These are phyloP conservation scores for Penicillium paxilli DNA, from an alignment of 495 filamentous ascomycete species.

Conservation along the genomic window DNA sequence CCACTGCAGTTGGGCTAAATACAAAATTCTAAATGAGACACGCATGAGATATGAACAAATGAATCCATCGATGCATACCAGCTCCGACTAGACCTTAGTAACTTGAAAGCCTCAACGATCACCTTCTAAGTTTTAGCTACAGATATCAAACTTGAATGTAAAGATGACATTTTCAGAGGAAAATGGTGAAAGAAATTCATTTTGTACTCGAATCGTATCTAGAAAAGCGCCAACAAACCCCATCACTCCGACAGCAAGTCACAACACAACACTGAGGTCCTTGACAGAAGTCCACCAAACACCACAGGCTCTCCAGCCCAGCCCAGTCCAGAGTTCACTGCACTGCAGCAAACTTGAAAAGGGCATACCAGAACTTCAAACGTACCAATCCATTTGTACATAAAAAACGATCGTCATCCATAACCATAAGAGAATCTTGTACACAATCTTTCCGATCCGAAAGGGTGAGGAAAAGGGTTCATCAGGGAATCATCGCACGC, in stretches of 20 bases:
- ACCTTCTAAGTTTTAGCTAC: too few relatives aligned
- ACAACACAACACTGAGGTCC: neutral
- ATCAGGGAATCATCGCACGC: slow-evolving; percentile 1
- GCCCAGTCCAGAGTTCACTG: too few relatives aligned
- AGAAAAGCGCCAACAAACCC: slow-evolving; percentile 3
- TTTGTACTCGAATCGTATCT: slow-evolving; percentile 6
- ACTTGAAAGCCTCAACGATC: neutral
- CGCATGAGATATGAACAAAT: slow-evolving; percentile 22
- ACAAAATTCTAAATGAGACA: slow-evolving; percentile 22
- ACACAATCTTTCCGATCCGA: slow-evolving; percentile 11
- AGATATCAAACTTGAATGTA: too few relatives aligned
- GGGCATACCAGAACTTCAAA: neutral
- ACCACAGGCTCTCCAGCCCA: neutral
- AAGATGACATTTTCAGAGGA: too few relatives aligned
- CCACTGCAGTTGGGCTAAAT: slow-evolving; percentile 2
- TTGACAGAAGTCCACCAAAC: too few relatives aligned
- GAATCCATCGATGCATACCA: too few relatives aligned
- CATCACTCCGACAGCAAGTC: neutral
- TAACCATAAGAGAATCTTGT: slow-evolving; percentile 15
- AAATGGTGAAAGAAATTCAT: too few relatives aligned
- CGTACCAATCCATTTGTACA: slow-evolving; percentile 1
- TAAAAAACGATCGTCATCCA: slow-evolving; percentile 9
- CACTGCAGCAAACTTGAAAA: neutral
- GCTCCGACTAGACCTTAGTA: too few relatives aligned
- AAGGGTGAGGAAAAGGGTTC: slow-evolving; percentile 3